A percentile compares a stretch with the other conserved stretches of the same genome.
Conservation (phyloP, 2,329 filamentous ascomycete species). For the Aureobasidium sp. region DNA sequence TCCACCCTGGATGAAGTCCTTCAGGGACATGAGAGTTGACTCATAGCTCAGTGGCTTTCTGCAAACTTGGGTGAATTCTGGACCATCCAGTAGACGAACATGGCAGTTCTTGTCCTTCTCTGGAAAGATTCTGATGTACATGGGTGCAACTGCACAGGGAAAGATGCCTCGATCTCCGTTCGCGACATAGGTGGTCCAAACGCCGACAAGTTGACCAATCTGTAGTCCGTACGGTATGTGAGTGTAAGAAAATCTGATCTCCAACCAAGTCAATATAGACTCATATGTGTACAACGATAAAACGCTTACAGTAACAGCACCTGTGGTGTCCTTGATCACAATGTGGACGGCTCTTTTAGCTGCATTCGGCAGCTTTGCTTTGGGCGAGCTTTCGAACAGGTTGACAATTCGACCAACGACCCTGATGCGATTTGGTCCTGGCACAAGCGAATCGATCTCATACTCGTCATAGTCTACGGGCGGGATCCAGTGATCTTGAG, state of each 20-base stretch:
- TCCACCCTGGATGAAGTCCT: constrained; percentile 46
- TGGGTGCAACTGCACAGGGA: constrained; percentile 36
- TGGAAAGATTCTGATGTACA: constrained; percentile 51
- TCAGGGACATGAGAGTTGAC: constrained; percentile 46
- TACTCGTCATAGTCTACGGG: constrained; percentile 37
- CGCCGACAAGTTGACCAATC: constrained; percentile 47
- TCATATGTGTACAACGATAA: neutral
- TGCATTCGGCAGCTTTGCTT: constrained; percentile 35
- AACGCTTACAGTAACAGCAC: constrained; percentile 42
- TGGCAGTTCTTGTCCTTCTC: constrained; percentile 47
- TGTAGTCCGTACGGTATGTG: constrained; percentile 35
- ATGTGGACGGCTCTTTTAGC: constrained; percentile 47
- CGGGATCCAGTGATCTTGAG: constrained; percentile 38
- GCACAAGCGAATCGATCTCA: constrained; percentile 40
- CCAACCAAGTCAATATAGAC: neutral
- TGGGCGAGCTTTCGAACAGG: constrained; percentile 38
- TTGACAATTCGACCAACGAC: constrained; percentile 52
- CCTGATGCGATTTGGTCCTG: constrained; percentile 43
- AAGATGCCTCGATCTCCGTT: constrained; percentile 36
- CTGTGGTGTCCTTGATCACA: constrained; percentile 49
- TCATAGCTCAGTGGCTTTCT: constrained; percentile 40
- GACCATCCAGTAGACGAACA: constrained; percentile 45
- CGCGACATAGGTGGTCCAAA: constrained; percentile 52
- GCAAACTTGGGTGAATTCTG: constrained; percentile 36
- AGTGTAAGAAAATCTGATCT: constrained; percentile 48